Evolutionary conservation across 257 asterid genomes (phyloP), one percentile per base, ranked within the genome.

Genomic region (Solanum paucissectum): DNA sequence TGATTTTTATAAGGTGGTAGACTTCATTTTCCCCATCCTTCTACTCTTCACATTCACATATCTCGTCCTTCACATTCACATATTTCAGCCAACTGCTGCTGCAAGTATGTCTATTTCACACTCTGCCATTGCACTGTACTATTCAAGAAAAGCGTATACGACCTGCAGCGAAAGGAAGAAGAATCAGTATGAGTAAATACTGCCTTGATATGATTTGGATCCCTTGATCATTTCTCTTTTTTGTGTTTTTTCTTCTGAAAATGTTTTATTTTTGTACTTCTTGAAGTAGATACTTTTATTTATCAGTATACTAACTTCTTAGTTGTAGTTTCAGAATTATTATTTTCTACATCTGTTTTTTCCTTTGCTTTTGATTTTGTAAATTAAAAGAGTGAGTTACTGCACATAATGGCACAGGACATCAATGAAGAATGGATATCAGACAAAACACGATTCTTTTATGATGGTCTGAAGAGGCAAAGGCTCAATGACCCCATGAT

Each of bases 371-470:
- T 60, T 25, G 29, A 64, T 34, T 64, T 64, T 77, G 34, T 60
- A 85, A 11, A 20, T 87, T 83, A 72, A 33, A 20, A 73, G 40
- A 87, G 87, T 87, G 58, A 52, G 69, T 72, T 69, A 37, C 36
- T 92, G 75, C 88, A 25, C 85, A 13, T 83, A 37, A 25, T 87
- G 60, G 37, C 92, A 86, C 93, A 94, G 99, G 99, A 95, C 87
- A 97, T 97, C 89, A 97, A 97, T 85, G 99, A 97, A 89, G 99
- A 97, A 90, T 97, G 99, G 99, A 97, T 97, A 90, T 97, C 99
- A 81, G 99, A 97, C 88, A 97, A 96, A 92, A 97, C 99, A 29
- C 98, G 99, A 83, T 97, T 97, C 94, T 96, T 89, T 92, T 97
- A 97, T 86, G 99, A 97, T 91, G 99, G 99, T 88, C 92, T 97